Evolutionary conservation across 225 moss, liverwort and hornwort genomes (phyloP), one percentile per base, ranked within the genome.

Genomic region (Lunularia cruciata): DNA sequence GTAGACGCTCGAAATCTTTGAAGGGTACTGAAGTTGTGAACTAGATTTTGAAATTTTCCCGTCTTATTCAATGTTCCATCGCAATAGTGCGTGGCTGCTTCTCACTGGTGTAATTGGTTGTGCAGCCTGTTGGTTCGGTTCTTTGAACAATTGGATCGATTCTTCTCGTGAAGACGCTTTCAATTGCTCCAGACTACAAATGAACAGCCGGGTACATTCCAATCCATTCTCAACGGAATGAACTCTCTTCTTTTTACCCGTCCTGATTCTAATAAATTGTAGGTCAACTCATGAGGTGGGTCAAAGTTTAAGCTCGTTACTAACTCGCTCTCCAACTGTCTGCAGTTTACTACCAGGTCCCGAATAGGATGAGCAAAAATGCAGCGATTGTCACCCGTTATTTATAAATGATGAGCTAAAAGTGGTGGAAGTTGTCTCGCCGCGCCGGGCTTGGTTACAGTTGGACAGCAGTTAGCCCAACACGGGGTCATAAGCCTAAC

Each of bases 121-220:
- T 31, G 64, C 64, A 64, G 64, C 19, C 28, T 45, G 8, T 31
- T 46, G 64, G 28, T 64, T 64, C 64, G 64, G 28, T 64, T 64
- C 64, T 47, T 46, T 45, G 64, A 46, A 28, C 27, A 64, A 16
- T 3, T 64, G 30, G 64, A 64, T 0, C 64, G 64, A 10, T 30
- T 64, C 64, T 64, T 63, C 12, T 63, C 63, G 23, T 64, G 45
- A 64, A 39, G 46, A 27, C 23, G 2, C 15, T 39, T 15, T 43
- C 43, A n/a, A n/a, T 4, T 22, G 1, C 4, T 6, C 8, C 19
- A 38, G 60, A 22, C 60, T 20, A 23, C 39, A 22, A 38, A 23
- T 34, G 37, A 60, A 60, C 34, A 23, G 26, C 37, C 38, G 39
- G 60, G 60, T 60, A 12, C 3, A 8, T 23, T 60, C 20, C 20